These are phyloP conservation scores for Colletotrichum sp. DNA, from an alignment of 2,329 filamentous ascomycete species.

Conservation along the genomic window DNA sequence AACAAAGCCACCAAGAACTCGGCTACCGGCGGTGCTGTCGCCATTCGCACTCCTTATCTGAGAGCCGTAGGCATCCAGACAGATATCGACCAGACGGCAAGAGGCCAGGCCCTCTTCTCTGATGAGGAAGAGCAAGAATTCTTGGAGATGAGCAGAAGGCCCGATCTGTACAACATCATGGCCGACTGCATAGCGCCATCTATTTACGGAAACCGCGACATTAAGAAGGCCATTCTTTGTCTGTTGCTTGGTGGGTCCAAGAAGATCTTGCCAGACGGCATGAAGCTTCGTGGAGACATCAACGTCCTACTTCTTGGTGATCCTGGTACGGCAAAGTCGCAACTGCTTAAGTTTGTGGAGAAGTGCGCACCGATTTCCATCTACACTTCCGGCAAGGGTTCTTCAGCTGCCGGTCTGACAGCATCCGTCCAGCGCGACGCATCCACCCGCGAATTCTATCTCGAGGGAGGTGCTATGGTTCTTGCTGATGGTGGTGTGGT, in stretches of 20 bases:
- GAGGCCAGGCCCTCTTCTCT: constrained; percentile 82
- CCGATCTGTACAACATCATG: constrained; percentile 92
- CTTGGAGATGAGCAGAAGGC: constrained; percentile 83
- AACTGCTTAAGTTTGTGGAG: constrained; percentile 96
- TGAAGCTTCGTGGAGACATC: constrained; percentile 97
- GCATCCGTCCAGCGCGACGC: constrained; percentile 95
- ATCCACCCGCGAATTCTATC: constrained; percentile 92
- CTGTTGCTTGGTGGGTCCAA: constrained; percentile 93
- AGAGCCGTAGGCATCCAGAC: constrained; percentile 91
- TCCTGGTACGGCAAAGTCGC: constrained; percentile 97
- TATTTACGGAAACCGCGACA: constrained; percentile 94
- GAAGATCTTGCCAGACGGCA: constrained; percentile 96
- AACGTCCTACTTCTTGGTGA: constrained; percentile 97
- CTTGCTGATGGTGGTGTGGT: constrained; percentile 96
- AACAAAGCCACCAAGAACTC: constrained; percentile 84
- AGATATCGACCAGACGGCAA: constrained; percentile 87
- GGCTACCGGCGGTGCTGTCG: constrained; percentile 79
- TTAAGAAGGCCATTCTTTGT: constrained; percentile 97
- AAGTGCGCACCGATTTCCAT: constrained; percentile 96
- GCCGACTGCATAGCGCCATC: constrained; percentile 94
- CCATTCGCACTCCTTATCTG: constrained; percentile 94
- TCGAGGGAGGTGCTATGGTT: constrained; percentile 98
- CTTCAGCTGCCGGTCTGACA: constrained; percentile 95
- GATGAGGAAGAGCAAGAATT: constrained; percentile 99
- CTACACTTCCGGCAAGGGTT: constrained; percentile 98